Evolutionary conservation across 2,329 filamentous ascomycete species (phyloP).

Genomic region (Emergomyces pasteurianus): DNA sequence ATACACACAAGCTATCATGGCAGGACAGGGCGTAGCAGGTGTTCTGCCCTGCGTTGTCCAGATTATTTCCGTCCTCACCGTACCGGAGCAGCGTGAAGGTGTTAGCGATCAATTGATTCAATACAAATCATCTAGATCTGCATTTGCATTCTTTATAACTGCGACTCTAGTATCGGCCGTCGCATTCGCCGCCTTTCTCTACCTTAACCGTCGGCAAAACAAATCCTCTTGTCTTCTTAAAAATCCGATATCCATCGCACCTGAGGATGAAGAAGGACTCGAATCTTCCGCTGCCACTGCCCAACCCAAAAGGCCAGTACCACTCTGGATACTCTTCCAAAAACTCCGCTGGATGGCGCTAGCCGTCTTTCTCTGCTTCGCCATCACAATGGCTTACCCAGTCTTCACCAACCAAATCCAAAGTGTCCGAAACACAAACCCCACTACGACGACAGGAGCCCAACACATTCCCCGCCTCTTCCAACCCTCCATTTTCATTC

Average conservation of each 20-base stretch:
- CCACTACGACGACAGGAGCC: slow-evolving; percentile 12
- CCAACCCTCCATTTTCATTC: slow-evolving; percentile 66
- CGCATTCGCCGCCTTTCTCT: slow-evolving; percentile 61
- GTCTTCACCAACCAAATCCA: slow-evolving; percentile 68
- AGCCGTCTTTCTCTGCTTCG: slow-evolving; percentile 71
- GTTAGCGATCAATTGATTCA: slow-evolving; percentile 22
- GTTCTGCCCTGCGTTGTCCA: slow-evolving; percentile 81
- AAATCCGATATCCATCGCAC: slow-evolving; percentile 33
- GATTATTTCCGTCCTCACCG: slow-evolving; percentile 65
- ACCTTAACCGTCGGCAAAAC: slow-evolving; percentile 50
- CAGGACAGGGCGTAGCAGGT: slow-evolving; percentile 81
- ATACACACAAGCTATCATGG: slow-evolving; percentile 95
- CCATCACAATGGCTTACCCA: slow-evolving; percentile 85
- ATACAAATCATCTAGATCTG: slow-evolving; percentile 51
- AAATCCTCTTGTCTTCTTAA: not conserved
- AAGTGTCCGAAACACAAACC: slow-evolving; percentile 32
- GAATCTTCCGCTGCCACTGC: slow-evolving; percentile 22
- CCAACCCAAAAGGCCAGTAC: slow-evolving; percentile 35
- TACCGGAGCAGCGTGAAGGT: slow-evolving; percentile 37
- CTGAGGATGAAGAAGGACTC: slow-evolving; percentile 17
- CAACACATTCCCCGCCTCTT: slow-evolving; percentile 48
- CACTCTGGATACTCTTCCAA: slow-evolving; percentile 54
- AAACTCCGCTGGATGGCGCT: slow-evolving; percentile 69
- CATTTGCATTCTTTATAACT: slow-evolving; percentile 83
- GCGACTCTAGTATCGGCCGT: slow-evolving; percentile 63